Evolutionary conservation across 805 yeast genomes (phyloP), one percentile per base, ranked within the genome.

Genomic region (Saccharomycopsis sp.): DNA sequence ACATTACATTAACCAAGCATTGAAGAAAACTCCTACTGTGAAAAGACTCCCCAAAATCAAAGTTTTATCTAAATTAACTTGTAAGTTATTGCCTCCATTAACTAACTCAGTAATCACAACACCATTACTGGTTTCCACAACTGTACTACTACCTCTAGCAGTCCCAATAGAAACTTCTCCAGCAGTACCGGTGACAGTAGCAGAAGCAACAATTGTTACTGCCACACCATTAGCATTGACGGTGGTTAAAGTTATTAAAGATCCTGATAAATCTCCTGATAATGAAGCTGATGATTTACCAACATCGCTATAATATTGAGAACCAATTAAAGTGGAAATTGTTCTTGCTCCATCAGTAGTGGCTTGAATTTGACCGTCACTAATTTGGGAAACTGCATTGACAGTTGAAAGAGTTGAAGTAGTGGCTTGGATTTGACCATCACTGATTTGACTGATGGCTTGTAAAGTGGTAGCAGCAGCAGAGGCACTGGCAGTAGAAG

Each of bases 401-500:
- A 47, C 52, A 14, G 54, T 45, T 12, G 51, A 31, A 21, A 17
- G 8, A n/a, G 56, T 46, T 4, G 52, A 21, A 21, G 48, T 45
- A 1, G 52, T 44, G 29, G 60, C 61, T 51, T 60, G 65, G 42
- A 59, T 56, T 52, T 64, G 69, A 40, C 71, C 70, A 45, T 67
- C 73, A 40, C 53, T 45, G 40, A 64, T 60, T 50, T 69, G 58
- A 49, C 66, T 64, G 29, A 66, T 63, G 42, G 63, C 63, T 47
- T 57, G 63, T n/a, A 44, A 44, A 18, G 51, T 36, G 52, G 59
- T 50, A 12, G 47, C 45, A 5, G 57, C 60, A 12, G 47, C 45
- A 5, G 57, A 59, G 19, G 23, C 33, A 12, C 5, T 4, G n/a
- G 42, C 45, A 20, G 55, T 42, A 3, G 50, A 14, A 28, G 42